Percentiles rank a stretch among this genome's conserved stretches.
phyloP scores from a whole-genome alignment of 192 early-diverging fungal species.

The Backusella parvicylindrica region DNA sequence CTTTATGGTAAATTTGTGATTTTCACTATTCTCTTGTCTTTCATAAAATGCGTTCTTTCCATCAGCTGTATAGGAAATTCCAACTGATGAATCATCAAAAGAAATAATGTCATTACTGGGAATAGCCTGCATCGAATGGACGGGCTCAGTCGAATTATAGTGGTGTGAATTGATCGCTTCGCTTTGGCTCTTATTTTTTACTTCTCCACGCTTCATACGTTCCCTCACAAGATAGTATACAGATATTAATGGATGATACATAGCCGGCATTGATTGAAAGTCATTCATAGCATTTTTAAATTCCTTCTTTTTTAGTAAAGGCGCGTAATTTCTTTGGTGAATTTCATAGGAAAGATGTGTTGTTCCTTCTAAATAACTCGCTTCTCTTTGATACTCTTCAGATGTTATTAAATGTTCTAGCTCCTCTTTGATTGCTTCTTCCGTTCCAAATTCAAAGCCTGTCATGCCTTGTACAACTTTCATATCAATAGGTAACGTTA shows the following conservation, averaged over 20 bases:
- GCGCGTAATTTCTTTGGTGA: background rate
- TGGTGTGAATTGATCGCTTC: background rate
- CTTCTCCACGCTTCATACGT: constrained; percentile 46
- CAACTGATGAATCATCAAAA: background rate
- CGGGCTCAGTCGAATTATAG: background rate
- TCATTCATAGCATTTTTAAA: constrained; percentile 13
- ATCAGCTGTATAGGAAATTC: background rate
- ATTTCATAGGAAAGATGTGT: background rate
- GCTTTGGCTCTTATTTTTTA: background rate
- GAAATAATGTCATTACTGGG: background rate
- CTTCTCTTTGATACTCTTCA: constrained; percentile 41
- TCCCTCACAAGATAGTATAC: constrained; percentile 82
- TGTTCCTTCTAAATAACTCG: background rate
- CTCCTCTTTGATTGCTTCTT: constrained; percentile 48
- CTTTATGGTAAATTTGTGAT: background rate
- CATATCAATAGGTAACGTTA: constrained; percentile 52
- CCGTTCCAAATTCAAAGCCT: constrained; percentile 73
- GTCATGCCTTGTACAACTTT: constrained; percentile 64
- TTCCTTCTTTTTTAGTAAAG: background rate
- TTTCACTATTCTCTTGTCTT: background rate
- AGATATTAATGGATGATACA: constrained; percentile 66
- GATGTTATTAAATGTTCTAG: constrained; percentile 48
- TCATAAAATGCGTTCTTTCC: background rate
- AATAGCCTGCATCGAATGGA: background rate
- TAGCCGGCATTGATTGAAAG: constrained; percentile 26